These are phyloP conservation scores for Phytopythium boreale DNA, from an alignment of 352 stramenopile genomes.

Conservation along the genomic window DNA sequence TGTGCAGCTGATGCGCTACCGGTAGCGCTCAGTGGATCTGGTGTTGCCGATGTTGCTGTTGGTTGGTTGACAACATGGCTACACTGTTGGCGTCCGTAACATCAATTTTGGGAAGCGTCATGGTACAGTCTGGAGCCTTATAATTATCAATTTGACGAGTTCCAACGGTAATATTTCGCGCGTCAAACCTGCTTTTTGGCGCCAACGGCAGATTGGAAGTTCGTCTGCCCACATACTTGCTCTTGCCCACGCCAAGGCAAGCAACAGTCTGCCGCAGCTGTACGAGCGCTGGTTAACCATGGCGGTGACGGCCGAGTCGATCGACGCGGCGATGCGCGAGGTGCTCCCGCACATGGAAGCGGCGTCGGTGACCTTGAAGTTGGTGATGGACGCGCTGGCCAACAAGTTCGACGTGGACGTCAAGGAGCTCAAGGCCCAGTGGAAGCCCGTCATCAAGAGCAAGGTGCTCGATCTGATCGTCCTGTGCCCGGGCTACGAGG, in stretches of 20 bases:
- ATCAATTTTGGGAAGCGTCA: not conserved
- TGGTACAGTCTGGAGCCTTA: no score
- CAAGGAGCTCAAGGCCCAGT: constrained; percentile 38
- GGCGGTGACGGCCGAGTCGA: constrained; percentile 22
- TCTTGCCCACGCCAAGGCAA: not conserved
- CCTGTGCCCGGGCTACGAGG: constrained; percentile 19
- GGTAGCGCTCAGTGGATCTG: not conserved
- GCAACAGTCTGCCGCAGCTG: not conserved
- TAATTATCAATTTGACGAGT: not conserved
- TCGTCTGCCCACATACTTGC: not conserved
- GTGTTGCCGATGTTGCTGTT: not conserved
- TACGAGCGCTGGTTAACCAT: not conserved
- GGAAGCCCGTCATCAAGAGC: constrained; percentile 43
- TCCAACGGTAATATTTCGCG: not conserved
- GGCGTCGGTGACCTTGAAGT: constrained; percentile 38
- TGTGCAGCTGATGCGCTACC: not conserved
- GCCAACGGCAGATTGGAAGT: not conserved
- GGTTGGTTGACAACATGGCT: not conserved
- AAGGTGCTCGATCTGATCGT: constrained; percentile 50
- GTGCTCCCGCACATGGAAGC: constrained; percentile 62
- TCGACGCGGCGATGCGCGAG: constrained; percentile 35
- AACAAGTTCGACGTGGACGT: constrained; percentile 40
- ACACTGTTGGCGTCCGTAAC: not conserved
- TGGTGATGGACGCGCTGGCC: constrained; percentile 51
- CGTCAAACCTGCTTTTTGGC: not conserved